A percentile compares a stretch with the other conserved stretches of the same genome.
Evolutionary conservation across 495 filamentous ascomycete genomes (phyloP).

Genomic region (Hypoxylon lienhwacheense): DNA sequence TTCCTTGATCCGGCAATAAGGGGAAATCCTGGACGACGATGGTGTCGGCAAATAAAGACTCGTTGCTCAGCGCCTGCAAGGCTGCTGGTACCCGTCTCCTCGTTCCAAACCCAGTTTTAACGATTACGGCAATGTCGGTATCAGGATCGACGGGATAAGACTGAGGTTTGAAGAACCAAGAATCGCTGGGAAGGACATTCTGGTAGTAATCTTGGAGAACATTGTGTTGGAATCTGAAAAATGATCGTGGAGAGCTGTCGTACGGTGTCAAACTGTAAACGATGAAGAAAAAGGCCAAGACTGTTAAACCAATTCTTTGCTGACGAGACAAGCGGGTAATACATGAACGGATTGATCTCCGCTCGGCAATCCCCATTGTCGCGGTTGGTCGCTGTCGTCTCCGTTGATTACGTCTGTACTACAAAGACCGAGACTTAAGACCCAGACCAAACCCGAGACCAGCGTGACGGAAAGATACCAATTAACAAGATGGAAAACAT

Average conservation of each 20-base stretch:
- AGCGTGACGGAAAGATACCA: constrained; percentile 3
- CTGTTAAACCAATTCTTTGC: constrained; percentile 31
- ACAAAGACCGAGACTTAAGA: constrained; percentile 4
- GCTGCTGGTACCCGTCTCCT: constrained; percentile 39
- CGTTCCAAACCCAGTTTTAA: constrained; percentile 54
- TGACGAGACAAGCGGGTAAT: constrained; percentile 33
- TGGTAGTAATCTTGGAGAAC: constrained; percentile 35
- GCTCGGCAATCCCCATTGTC: constrained; percentile 36
- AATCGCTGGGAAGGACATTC: constrained; percentile 35
- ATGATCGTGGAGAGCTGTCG: constrained; percentile 32
- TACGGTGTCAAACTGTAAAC: constrained; percentile 32
- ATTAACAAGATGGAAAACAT: constrained; percentile 14
- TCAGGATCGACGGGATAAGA: constrained; percentile 38
- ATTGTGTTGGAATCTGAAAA: constrained; percentile 38
- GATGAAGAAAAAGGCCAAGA: constrained; percentile 30
- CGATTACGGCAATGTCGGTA: constrained; percentile 45
- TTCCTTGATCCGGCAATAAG: constrained; percentile 23
- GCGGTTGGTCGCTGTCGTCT: neutral
- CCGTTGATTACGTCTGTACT: constrained; percentile 9
- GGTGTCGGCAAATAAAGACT: constrained; percentile 37
- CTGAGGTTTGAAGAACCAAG: constrained; percentile 34
- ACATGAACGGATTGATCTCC: constrained; percentile 34
- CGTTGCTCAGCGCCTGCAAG: constrained; percentile 42
- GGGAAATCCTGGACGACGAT: constrained; percentile 49
- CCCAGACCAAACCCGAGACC: too few relatives aligned